These are phyloP conservation scores for Sinapis alba DNA, from an alignment of 441 rosid species.

Conservation along the genomic window DNA sequence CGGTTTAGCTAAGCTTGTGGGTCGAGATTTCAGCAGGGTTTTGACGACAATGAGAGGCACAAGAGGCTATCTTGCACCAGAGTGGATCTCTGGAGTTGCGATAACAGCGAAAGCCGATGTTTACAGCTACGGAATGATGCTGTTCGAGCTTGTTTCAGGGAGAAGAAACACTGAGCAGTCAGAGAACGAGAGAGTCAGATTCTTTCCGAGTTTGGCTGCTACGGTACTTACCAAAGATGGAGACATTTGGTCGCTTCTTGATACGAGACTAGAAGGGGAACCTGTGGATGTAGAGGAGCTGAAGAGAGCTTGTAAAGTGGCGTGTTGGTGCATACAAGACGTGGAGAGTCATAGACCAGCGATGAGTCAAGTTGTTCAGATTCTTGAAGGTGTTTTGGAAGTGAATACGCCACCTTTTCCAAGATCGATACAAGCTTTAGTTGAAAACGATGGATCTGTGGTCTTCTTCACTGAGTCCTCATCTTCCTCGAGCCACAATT, in stretches of 20 bases:
- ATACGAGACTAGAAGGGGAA: slow-evolving; percentile 48
- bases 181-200: slow-evolving; percentile 47
- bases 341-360: slow-evolving; percentile 63
- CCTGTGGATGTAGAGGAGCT: slow-evolving; percentile 55
- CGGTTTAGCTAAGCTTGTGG: slow-evolving; percentile 76
- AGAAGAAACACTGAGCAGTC: slow-evolving; percentile 62
- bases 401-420: slow-evolving; percentile 59
- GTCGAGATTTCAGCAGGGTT: slow-evolving; percentile 78
- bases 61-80: slow-evolving; percentile 83
- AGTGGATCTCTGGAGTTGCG: slow-evolving; percentile 83
- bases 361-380: slow-evolving; percentile 84
- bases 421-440: slow-evolving; percentile 54
- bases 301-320: slow-evolving; percentile 55
- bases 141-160: slow-evolving; percentile 72
- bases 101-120: slow-evolving; percentile 78
- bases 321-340: slow-evolving; percentile 84
- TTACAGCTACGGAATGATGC: slow-evolving; percentile 86
- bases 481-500: slow-evolving; percentile 34
- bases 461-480: slow-evolving; percentile 62
- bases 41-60: slow-evolving; percentile 81
- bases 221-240: slow-evolving; percentile 48
- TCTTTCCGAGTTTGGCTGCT: slow-evolving; percentile 64
- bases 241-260: slow-evolving; percentile 52
- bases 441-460: slow-evolving; percentile 45
- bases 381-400: slow-evolving; percentile 69